Evolutionary conservation across 2,329 filamentous ascomycete genomes (phyloP), one percentile per base, ranked within the genome.

Genomic region (Aspergillus sp.): DNA sequence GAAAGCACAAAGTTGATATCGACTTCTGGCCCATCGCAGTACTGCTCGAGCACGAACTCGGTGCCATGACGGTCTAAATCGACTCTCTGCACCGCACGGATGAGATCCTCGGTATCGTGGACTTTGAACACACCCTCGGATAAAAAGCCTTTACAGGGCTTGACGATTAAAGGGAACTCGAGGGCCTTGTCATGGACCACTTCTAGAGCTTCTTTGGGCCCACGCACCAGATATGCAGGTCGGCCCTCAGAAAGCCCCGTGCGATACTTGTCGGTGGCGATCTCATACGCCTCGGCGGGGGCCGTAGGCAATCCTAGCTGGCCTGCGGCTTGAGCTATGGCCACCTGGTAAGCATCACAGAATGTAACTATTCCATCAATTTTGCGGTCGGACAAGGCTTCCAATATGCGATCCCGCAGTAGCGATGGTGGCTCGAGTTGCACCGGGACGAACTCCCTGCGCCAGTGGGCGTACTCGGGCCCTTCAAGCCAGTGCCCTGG

Each of bases 1-100:
- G 35, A 40, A 3, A 64, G 46, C 3, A 64, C 59, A 21, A 66
- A 52, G 24, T 65, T 64, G 23, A 46, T 47, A n/a, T 64, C 56
- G 1, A 65, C 51, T 48, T 66, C 63, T 0, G 61, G 55, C 8
- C 64, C 60, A 21, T 61, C 55, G 24, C 50, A 49, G 48, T 64
- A 65, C 2, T 52, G 24, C 12, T 64, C 64, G 1, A 62, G 41
- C 6, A 59, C 49, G 27, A 55, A 46, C 0, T 47, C 39, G 4
- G 31, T 31, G 3, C 49, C 49, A 6, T 61, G 56, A 0, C 49
- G 40, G 3, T 47, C 33, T 1, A 41, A 15, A 40, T 55, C 23
- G 3, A 50, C 19, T 4, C 33, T 3, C 33, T 37, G 5, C 2
- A 50, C 23, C 1, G 47, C 47, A 11, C 19, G 17, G 11, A 17